These are phyloP conservation scores for Eucalyptus regnans DNA, from an alignment of 345 rosid species.

Conservation along the genomic window DNA sequence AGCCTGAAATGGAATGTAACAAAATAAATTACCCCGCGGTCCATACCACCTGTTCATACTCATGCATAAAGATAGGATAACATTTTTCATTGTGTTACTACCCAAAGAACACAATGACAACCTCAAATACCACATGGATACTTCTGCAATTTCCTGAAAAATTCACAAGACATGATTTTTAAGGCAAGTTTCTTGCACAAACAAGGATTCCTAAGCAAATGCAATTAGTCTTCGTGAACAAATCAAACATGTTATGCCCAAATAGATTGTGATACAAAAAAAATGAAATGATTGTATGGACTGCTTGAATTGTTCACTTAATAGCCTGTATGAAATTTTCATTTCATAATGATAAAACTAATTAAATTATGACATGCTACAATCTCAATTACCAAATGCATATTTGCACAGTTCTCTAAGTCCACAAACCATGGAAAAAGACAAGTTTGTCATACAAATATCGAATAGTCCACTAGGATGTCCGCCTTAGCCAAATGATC, in stretches of 20 bases:
- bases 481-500: background rate
- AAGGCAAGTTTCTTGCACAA: rapidly evolving
- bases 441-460: no score
- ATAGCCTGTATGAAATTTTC: background rate
- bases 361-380: no score
- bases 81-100: rapidly evolving
- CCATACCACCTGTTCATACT: rapidly evolving
- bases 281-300: background rate
- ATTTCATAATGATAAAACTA: background rate
- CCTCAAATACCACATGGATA: background rate
- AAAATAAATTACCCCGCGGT: rapidly evolving
- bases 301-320: background rate
- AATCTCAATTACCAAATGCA: background rate
- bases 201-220: rapidly evolving
- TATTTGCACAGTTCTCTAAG: no score
- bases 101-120: background rate
- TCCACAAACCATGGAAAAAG: background rate
- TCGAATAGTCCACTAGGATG: no score
- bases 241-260: background rate
- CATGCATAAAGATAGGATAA: background rate
- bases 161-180: background rate
- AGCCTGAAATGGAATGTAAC: background rate
- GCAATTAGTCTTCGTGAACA: background rate
- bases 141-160: background rate
- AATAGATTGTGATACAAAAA: no score